phyloP scores from a whole-genome alignment of 2,329 filamentous ascomycete genomes.

The Fusarium subglutinans region DNA sequence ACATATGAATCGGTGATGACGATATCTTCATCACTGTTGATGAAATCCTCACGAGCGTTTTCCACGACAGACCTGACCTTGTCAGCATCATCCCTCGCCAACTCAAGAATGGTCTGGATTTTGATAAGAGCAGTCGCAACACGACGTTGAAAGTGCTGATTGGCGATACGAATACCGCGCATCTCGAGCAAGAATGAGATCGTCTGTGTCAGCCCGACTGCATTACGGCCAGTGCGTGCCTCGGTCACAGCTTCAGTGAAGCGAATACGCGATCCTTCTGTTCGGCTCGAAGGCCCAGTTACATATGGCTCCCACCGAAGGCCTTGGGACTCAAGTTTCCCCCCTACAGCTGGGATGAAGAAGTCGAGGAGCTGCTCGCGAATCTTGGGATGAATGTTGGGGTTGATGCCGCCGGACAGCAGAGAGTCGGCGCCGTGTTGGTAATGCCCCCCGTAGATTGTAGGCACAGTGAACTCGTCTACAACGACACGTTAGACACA shows the following conservation, averaged over 20 bases:
- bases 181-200: constrained; percentile 9
- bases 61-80: constrained; percentile 7
- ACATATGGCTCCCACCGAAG: constrained; percentile 16
- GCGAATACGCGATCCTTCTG: background rate
- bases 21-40: constrained; percentile 9
- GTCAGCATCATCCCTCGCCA: background rate
- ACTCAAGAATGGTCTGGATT: constrained; percentile 11
- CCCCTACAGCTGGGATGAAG: constrained; percentile 3
- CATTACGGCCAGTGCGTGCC: constrained; percentile 3
- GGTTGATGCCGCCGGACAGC: background rate
- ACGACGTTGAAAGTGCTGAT: constrained; percentile 20
- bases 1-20: background rate
- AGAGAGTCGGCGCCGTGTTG: constrained; percentile 5
- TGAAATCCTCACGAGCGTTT: background rate
- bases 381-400: constrained; percentile 5
- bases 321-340: background rate
- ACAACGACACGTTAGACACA: accelerated
- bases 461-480: constrained; percentile 7
- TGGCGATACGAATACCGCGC: constrained; percentile 3
- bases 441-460: constrained; percentile 5
- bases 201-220: background rate
- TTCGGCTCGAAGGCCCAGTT: background rate
- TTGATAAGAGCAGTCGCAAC: constrained; percentile 6
- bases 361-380: constrained; percentile 2
- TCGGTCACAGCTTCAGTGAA: constrained; percentile 10